Evolutionary conservation across 2,329 filamentous ascomycete genomes (phyloP).

Genomic region (Stagonosporopsis rhizophila): DNA sequence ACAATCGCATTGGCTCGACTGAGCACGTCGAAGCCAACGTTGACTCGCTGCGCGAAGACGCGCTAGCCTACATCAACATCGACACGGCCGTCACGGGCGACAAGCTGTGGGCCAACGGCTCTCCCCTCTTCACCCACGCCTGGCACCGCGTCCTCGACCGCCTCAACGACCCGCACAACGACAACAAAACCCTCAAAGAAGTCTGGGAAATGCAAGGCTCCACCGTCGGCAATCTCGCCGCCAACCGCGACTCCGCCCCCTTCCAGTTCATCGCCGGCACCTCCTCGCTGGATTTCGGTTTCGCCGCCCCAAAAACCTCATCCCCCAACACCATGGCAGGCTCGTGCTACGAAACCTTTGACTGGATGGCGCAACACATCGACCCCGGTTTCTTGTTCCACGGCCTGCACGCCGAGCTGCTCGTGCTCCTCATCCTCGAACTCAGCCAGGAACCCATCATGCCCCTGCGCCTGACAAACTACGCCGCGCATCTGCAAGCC

Average conservation of each 20-base stretch:
- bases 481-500: conserved; percentile 68
- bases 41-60: conserved; percentile 74
- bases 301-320: conserved; percentile 52
- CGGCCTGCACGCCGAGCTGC: conserved; percentile 76
- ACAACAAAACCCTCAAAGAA: conserved; percentile 74
- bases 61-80: conserved; percentile 89
- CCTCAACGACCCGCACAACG: conserved; percentile 70
- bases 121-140: conserved; percentile 77
- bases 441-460: conserved; percentile 81
- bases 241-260: conserved; percentile 81
- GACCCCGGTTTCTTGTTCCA: conserved; percentile 88
- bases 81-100: conserved; percentile 80
- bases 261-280: conserved; percentile 93
- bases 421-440: conserved; percentile 83
- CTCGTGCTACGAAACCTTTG: conserved; percentile 88
- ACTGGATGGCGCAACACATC: conserved; percentile 80
- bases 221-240: conserved; percentile 72
- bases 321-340: conserved; percentile 70
- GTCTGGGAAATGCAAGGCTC: conserved; percentile 73
- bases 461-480: conserved; percentile 80
- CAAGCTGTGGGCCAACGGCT: conserved; percentile 78
- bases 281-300: conserved; percentile 85
- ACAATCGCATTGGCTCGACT: conserved; percentile 92
- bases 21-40: conserved; percentile 91
- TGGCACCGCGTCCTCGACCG: conserved; percentile 77